Evolutionary conservation across 768 basidiomycete species (phyloP).

Genomic region (Mycena metata): DNA sequence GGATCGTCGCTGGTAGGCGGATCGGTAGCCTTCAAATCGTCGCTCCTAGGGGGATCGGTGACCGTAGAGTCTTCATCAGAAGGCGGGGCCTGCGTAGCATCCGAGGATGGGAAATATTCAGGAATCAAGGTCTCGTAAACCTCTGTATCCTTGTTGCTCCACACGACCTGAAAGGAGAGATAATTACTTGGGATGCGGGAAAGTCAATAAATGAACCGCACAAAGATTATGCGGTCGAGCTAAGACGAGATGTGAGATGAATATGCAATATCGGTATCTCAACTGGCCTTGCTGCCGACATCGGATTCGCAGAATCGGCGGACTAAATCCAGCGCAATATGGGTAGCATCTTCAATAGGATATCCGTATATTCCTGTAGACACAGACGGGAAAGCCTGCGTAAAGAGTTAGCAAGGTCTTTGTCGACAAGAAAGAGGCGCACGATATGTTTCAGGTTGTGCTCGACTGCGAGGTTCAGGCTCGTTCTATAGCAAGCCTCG

Average conservation of each 20-base stretch:
- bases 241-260: constrained; percentile 39
- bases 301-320: constrained; percentile 71
- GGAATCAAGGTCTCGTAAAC: constrained; percentile 75
- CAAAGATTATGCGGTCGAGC: constrained; percentile 83
- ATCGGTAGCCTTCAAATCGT: too few relatives aligned
- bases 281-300: constrained; percentile 60
- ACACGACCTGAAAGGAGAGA: constrained; percentile 58
- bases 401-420: neutral
- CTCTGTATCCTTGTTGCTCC: constrained; percentile 71
- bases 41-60: neutral
- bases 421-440: constrained; percentile 40
- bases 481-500: constrained; percentile 75
- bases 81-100: neutral
- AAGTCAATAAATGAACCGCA: neutral
- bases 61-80: constrained; percentile 4
- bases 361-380: constrained; percentile 87
- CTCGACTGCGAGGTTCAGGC: constrained; percentile 72
- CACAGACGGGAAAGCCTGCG: constrained; percentile 83
- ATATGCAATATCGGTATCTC: constrained; percentile 19
- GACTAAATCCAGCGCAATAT: constrained; percentile 72
- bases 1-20: too few relatives aligned
- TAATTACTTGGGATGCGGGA: neutral
- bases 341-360: constrained; percentile 79
- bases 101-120: constrained; percentile 68
- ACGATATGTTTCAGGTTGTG: constrained; percentile 77